A percentile compares a stretch with the other conserved stretches of the same genome.
These are phyloP conservation scores for Colletotrichum sp. DNA, from an alignment of 2,329 filamentous ascomycete species.

Conservation along the genomic window DNA sequence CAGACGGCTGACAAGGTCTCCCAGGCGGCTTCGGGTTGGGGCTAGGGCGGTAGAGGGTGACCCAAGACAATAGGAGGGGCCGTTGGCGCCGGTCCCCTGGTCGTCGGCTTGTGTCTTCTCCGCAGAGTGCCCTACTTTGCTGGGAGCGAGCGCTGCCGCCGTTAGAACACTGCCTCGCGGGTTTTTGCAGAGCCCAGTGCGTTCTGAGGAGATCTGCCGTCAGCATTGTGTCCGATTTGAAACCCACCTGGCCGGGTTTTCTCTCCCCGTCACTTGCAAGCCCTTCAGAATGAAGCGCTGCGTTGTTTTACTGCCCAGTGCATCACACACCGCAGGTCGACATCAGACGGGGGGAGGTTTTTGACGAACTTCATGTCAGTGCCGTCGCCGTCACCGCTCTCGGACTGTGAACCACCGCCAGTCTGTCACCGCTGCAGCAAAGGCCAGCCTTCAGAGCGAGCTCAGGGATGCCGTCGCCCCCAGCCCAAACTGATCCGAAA, in stretches of 20 bases:
- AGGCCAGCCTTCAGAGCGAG: neutral
- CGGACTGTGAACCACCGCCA: neutral
- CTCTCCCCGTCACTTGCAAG: neutral
- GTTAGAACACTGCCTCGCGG: constrained; percentile 1
- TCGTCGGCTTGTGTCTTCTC: neutral
- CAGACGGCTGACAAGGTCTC: neutral
- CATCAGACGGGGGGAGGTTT: neutral
- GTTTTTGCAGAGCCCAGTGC: neutral
- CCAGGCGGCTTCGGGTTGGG: neutral
- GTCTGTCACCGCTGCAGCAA: neutral
- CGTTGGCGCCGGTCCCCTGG: neutral
- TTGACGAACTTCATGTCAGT: neutral
- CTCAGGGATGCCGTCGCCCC: neutral
- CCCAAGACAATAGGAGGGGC: neutral
- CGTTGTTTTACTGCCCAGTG: neutral
- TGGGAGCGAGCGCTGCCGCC: neutral
- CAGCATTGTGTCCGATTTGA: constrained; percentile 12
- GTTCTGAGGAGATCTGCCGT: neutral
- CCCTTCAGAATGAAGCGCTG: neutral
- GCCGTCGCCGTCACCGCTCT: neutral
- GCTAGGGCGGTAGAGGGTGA: neutral
- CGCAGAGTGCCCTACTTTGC: neutral
- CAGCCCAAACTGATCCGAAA: neutral
- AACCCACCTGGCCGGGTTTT: neutral
- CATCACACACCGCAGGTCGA: neutral